phyloP scores from a whole-genome alignment of 1,284 basidiomycete species.

The Pseudozyma sp. region DNA sequence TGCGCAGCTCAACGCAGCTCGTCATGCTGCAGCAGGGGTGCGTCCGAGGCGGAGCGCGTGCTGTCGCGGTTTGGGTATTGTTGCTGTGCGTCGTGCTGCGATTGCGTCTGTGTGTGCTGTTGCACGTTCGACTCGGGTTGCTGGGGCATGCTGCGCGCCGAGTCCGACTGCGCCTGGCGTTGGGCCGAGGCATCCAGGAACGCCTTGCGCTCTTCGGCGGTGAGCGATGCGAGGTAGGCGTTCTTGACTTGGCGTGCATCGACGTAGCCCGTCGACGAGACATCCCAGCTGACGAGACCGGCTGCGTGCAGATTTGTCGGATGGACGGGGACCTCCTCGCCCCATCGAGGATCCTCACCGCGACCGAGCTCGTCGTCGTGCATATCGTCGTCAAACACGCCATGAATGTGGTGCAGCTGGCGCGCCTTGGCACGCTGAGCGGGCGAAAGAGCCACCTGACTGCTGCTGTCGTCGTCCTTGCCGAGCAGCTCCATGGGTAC shows the following conservation, averaged over 20 bases:
- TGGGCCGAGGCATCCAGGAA: constrained; percentile 34
- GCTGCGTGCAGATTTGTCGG: constrained; percentile 25
- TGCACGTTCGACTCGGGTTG: constrained; percentile 26
- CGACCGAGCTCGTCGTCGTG: constrained; percentile 42
- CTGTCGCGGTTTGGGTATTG: constrained; percentile 21
- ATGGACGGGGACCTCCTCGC: constrained; percentile 32
- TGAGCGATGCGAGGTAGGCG: constrained; percentile 46
- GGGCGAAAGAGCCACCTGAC: constrained; percentile 42
- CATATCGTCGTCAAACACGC: constrained; percentile 53
- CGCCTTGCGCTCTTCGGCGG: constrained; percentile 36
- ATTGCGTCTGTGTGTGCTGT: constrained; percentile 2
- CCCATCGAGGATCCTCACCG: constrained; percentile 37
- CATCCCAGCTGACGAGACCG: constrained; percentile 44
- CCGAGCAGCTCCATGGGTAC: constrained; percentile 44
- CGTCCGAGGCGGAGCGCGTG: constrained; percentile 25
- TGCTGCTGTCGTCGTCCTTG: constrained; percentile 51
- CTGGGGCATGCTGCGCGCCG: constrained; percentile 9
- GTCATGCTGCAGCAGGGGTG: constrained; percentile 29
- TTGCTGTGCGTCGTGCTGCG: constrained; percentile 17
- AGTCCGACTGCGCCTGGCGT: constrained; percentile 14
- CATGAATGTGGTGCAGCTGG: constrained; percentile 53
- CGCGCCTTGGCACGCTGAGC: constrained; percentile 53
- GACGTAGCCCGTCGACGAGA: constrained; percentile 48
- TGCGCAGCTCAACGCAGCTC: constrained; percentile 19
- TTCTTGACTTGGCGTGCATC: constrained; percentile 54